phyloP scores from a whole-genome alignment of 2,329 filamentous ascomycete species.

The Aspergillus tubingensis region DNA sequence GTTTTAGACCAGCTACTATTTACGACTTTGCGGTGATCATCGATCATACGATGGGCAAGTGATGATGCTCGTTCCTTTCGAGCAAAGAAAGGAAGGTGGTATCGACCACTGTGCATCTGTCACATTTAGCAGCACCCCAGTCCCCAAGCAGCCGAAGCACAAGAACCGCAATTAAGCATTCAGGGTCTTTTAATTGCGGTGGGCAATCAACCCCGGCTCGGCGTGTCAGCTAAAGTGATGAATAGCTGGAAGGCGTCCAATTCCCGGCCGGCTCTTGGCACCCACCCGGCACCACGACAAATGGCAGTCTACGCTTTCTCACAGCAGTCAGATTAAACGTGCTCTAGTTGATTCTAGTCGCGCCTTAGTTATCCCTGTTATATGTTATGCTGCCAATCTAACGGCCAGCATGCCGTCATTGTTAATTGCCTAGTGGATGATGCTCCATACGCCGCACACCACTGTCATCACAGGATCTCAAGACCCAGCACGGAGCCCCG shows the following conservation, averaged over 20 bases:
- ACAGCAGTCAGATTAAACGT: background rate
- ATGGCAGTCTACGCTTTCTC: background rate
- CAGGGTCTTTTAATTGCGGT: slow-evolving; percentile 9
- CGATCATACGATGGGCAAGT: too few relatives aligned
- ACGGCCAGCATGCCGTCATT: background rate
- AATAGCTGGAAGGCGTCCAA: background rate
- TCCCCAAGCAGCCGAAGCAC: background rate
- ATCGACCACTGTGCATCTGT: too few relatives aligned
- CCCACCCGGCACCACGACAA: background rate
- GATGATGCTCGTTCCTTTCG: too few relatives aligned
- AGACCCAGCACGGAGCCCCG: too few relatives aligned
- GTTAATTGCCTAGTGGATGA: too few relatives aligned
- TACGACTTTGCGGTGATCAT: too few relatives aligned
- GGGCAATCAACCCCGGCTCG: slow-evolving; percentile 2
- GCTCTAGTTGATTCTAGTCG: slow-evolving; percentile 1
- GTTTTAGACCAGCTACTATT: background rate
- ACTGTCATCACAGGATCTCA: too few relatives aligned
- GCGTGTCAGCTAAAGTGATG: slow-evolving; percentile 5
- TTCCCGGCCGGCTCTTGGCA: slow-evolving; percentile 1
- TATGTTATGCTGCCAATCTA: background rate
- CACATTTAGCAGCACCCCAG: too few relatives aligned
- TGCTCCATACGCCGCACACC: too few relatives aligned
- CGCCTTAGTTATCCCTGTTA: background rate
- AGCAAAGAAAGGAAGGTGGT: too few relatives aligned
- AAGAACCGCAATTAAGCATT: slow-evolving; percentile 6